These are phyloP conservation scores for Aureobasidium vineae DNA, from an alignment of 2,329 filamentous ascomycete genomes.

Conservation along the genomic window DNA sequence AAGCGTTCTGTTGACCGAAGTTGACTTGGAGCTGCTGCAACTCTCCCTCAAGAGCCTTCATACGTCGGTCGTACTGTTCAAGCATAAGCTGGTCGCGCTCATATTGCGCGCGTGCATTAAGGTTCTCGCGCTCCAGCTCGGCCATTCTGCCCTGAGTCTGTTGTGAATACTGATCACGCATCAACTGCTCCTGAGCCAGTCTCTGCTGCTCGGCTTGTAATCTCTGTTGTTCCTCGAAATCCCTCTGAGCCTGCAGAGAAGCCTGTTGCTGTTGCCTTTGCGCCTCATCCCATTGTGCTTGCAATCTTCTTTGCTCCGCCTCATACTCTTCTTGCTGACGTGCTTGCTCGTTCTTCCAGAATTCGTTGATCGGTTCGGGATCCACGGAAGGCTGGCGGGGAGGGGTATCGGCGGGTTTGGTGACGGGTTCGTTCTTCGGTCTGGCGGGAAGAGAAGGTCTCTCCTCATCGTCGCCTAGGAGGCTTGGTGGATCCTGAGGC, in stretches of 20 bases:
- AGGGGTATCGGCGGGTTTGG: slow-evolving; percentile 67
- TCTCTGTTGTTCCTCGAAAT: slow-evolving; percentile 97
- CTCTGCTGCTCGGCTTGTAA: slow-evolving; percentile 84
- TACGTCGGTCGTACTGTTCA: slow-evolving; percentile 89
- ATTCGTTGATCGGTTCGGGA: slow-evolving; percentile 93
- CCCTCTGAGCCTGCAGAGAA: slow-evolving; percentile 78
- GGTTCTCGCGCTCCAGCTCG: slow-evolving; percentile 90
- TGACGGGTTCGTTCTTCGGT: slow-evolving; percentile 62
- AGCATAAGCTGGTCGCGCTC: slow-evolving; percentile 97
- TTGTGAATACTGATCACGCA: slow-evolving; percentile 84
- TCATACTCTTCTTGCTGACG: slow-evolving; percentile 93
- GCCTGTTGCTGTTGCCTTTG: slow-evolving; percentile 78
- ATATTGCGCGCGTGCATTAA: slow-evolving; percentile 91
- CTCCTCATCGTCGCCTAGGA: slow-evolving; percentile 80
- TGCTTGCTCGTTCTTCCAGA: slow-evolving; percentile 92
- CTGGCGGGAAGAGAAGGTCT: slow-evolving; percentile 79
- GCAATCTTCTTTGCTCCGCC: slow-evolving; percentile 84
- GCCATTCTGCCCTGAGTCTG: slow-evolving; percentile 95
- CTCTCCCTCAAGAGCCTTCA: slow-evolving; percentile 89
- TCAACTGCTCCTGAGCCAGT: slow-evolving; percentile 82
- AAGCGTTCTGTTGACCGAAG: slow-evolving; percentile 77
- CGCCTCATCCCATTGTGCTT: slow-evolving; percentile 81
- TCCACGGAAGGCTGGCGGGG: slow-evolving; percentile 69
- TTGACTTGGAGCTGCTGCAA: slow-evolving; percentile 78
- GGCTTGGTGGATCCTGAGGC: slow-evolving; percentile 87